These are phyloP conservation scores for Perkinsus olseni DNA, from an alignment of 169 alveolate species.

Conservation along the genomic window DNA sequence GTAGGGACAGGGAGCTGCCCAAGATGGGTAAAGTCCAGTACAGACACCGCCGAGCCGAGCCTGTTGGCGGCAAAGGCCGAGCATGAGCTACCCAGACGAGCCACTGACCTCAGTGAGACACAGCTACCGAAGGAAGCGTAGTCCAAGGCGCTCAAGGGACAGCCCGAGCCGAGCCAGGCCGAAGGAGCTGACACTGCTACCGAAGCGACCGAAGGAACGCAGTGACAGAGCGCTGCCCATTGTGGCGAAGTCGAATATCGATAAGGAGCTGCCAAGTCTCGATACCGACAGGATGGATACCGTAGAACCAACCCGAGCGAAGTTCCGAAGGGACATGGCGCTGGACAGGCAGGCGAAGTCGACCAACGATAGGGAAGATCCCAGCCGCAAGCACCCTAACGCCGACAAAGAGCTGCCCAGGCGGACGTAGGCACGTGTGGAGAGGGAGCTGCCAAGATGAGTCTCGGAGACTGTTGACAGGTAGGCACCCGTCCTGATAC, in stretches of 20 bases:
- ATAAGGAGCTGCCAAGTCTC: neutral
- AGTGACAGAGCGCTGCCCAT: neutral
- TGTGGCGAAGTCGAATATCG: neutral
- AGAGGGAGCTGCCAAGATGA: neutral
- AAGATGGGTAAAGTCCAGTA: slow-evolving; percentile 11
- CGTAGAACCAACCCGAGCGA: neutral
- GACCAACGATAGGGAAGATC: neutral
- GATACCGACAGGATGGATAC: neutral
- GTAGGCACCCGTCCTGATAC: neutral
- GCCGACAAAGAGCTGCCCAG: neutral
- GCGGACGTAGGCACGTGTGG: neutral
- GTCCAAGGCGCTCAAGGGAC: slow-evolving; percentile 1
- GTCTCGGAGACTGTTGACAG: neutral
- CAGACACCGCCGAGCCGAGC: slow-evolving; percentile 1
- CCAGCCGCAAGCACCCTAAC: neutral
- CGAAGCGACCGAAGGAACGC: neutral
- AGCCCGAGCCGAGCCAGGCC: neutral
- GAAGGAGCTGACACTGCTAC: neutral
- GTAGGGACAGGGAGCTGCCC: neutral
- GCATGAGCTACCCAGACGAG: neutral
- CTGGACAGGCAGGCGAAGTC: neutral
- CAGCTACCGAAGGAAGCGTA: neutral
- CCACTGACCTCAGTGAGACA: slow-evolving; percentile 6
- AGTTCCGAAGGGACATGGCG: neutral
- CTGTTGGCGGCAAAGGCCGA: neutral